Evolutionary conservation across 805 yeast genomes (phyloP), one percentile per base, ranked within the genome.

Genomic region (Lipomyces orientalis): DNA sequence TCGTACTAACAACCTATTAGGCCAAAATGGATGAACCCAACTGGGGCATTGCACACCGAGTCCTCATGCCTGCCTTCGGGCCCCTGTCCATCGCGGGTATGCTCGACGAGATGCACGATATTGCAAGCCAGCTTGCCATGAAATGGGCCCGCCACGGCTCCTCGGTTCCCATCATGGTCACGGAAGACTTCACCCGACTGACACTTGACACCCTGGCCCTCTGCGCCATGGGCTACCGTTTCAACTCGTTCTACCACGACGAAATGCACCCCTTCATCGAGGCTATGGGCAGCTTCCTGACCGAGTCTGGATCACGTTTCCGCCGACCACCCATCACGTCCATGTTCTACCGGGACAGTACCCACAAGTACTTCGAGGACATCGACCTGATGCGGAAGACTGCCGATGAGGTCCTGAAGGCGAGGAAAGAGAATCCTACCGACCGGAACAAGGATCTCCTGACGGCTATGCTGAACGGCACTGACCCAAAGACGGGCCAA

Each of bases 201-300:
- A 51, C 54, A 25, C 54, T 51, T 51, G 54, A 51, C 25, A 51
- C 54, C 31, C 54, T 51, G 12, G 54, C 54, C 25, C 54, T 51
- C 54, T 51, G 54, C 54, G 54, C 54, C 54, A 51, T 51, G 54
- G 54, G 54, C 54, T 51, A 51, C 54, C 54, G 54, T 25, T 51
- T 51, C 54, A 51, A 51, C 31, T 51, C 54, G 54, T 51, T 51
- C 54, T 14, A 51, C 54, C 54, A 51, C 31, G 54, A 51, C 54
- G 54, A 51, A 25, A 51, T 51, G 54, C 54, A 51, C 54, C 54
- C 54, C 54, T 51, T 51, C 54, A 51, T 51, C 54, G 54, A 8
- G 54, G 54, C 54, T 51, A 51, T 51, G 54, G 54, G 54, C 54
- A 51, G 54, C 29, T 51, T 51, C 54, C 54, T 51, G 54, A 51